phyloP scores from a whole-genome alignment of 2,329 filamentous ascomycete genomes.

The Sporothrix mexicana region DNA sequence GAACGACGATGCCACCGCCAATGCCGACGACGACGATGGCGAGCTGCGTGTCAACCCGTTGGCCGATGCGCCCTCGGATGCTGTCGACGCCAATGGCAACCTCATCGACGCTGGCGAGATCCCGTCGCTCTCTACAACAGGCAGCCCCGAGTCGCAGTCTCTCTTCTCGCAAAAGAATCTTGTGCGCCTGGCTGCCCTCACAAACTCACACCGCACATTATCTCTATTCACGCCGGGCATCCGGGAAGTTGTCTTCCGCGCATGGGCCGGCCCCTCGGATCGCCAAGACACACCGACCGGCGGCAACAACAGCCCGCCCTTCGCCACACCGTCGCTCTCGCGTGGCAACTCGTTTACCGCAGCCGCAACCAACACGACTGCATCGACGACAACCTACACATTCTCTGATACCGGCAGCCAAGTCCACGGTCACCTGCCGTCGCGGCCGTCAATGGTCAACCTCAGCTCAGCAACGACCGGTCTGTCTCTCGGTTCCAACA shows the following conservation, averaged over 20 bases:
- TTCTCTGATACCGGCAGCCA: slow-evolving; percentile 74
- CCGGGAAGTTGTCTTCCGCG: slow-evolving; percentile 85
- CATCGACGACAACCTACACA: slow-evolving; percentile 71
- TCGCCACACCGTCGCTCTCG: slow-evolving; percentile 60
- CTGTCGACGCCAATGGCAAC: slow-evolving; percentile 80
- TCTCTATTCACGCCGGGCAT: slow-evolving; percentile 93
- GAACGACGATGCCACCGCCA: slow-evolving; percentile 64
- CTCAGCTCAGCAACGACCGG: slow-evolving; percentile 66
- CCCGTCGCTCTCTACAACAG: slow-evolving; percentile 78
- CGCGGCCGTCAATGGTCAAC: slow-evolving; percentile 70
- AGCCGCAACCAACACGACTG: slow-evolving; percentile 61
- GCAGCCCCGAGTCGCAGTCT: slow-evolving; percentile 80
- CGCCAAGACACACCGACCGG: slow-evolving; percentile 59
- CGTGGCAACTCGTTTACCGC: slow-evolving; percentile 68
- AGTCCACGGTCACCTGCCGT: slow-evolving; percentile 66
- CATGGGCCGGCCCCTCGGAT: slow-evolving; percentile 83
- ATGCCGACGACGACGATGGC: slow-evolving; percentile 58
- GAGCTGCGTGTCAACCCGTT: slow-evolving; percentile 78
- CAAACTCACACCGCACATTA: slow-evolving; percentile 86
- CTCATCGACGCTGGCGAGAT: slow-evolving; percentile 76
- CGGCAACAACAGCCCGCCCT: slow-evolving; percentile 52
- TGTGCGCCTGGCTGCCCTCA: slow-evolving; percentile 78
- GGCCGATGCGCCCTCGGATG: slow-evolving; percentile 78
- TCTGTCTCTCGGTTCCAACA: slow-evolving; percentile 66
- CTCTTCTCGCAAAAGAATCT: slow-evolving; percentile 96